Evolutionary conservation across 1,139 yeast species (phyloP).

Genomic region (Candida tunisiensis): DNA sequence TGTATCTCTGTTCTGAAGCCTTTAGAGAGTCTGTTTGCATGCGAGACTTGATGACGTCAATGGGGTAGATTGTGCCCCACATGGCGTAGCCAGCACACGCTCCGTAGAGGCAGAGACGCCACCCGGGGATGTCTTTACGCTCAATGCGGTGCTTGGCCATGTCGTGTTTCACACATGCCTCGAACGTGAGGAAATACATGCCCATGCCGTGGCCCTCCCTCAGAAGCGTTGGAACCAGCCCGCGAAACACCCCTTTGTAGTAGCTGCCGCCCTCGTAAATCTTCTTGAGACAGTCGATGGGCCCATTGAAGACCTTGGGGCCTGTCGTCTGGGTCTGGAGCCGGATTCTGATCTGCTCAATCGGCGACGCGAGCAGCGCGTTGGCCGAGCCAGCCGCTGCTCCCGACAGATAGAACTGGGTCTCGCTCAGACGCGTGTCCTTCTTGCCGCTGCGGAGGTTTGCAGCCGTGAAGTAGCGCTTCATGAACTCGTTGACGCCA

Average conservation of each 20-base stretch:
- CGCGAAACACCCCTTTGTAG: constrained; percentile 50
- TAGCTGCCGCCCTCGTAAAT: constrained; percentile 37
- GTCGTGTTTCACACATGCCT: constrained; percentile 61
- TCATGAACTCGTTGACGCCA: constrained; percentile 90
- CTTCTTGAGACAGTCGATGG: constrained; percentile 59
- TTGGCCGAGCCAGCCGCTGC: constrained; percentile 82
- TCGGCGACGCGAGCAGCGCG: constrained; percentile 77
- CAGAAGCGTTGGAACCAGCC: constrained; percentile 59
- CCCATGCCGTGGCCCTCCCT: constrained; percentile 87
- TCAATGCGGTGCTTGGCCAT: constrained; percentile 25
- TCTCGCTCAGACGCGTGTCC: constrained; percentile 23
- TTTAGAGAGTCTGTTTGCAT: constrained; percentile 70
- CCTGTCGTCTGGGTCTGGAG: constrained; percentile 62
- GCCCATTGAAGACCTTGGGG: constrained; percentile 44
- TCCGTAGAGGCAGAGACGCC: constrained; percentile 69
- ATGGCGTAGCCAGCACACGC: constrained; percentile 76
- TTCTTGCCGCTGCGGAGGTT: constrained; percentile 22
- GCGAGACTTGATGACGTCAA: constrained; percentile 74
- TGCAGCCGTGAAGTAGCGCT: constrained; percentile 41
- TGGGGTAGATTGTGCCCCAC: constrained; percentile 71
- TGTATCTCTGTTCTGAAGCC: constrained; percentile 25
- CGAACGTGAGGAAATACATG: constrained; percentile 75
- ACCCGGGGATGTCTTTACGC: constrained; percentile 63
- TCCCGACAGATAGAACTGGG: constrained; percentile 65
- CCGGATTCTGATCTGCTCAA: constrained; percentile 84